Evolutionary conservation across 2,329 filamentous ascomycete species (phyloP), one percentile per base, ranked within the genome.

Genomic region (Proliferodiscus dingleyae): DNA sequence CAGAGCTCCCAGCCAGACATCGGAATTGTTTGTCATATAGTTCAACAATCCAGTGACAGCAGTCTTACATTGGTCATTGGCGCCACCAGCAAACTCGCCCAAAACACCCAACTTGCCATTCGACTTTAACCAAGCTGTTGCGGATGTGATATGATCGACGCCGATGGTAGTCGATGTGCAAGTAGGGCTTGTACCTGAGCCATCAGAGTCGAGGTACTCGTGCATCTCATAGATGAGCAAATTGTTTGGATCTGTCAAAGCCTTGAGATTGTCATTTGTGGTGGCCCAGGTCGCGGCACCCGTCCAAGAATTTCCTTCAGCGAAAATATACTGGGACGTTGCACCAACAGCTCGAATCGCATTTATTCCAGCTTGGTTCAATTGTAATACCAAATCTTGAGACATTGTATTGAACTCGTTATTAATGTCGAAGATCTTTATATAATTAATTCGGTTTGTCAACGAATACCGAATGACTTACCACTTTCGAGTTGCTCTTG

Each of bases 171-270:
- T 50, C 49, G 61, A 70, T 13, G 77, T 74, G 56, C 77, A 80
- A 21, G 64, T 63, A 3, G 63, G 63, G 3, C 64, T 65, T 0
- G 74, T 78, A 7, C 76, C 77, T 2, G 70, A 74, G 43, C 73
- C 71, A 48, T 80, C 75, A 0, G 63, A 65, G 63, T 80, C 77
- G 33, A 80, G 75, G 55, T 80, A 80, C 63, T 80, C 76, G 59
- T 80, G 77, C 76, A 80, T 80, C 56, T 80, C 73, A 62, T 76
- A 80, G 58, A 80, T 62, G 46, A 80, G 68, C 56, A 74, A 76
- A 62, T 78, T 64, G 39, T 66, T 48, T 0, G 75, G 67, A 51
- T 80, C 76, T 7, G 69, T 74, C 29, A 80, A 66, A 15, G 53
- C 66, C 48, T 74, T 66, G 37, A 64, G 64, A 4, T 68, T 65